Percentiles rank a stretch among this genome's conserved stretches.
These are phyloP conservation scores for Prinsepia uniflora DNA, from an alignment of 306 rosid genomes.

Conservation along the genomic window DNA sequence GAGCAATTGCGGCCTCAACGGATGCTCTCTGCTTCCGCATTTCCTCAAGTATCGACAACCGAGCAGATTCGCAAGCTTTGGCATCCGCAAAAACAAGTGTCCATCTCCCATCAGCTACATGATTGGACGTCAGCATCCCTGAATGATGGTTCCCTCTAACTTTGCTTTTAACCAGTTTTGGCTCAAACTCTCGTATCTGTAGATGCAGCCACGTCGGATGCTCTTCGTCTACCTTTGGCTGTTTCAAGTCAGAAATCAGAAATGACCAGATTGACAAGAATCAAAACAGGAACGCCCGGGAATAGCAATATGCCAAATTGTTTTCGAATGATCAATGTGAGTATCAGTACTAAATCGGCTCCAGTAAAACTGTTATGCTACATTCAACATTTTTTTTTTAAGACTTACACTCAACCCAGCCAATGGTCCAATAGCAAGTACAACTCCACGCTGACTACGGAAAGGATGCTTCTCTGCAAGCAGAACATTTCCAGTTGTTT, in stretches of 20 bases:
- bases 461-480: conserved; percentile 85
- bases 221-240: conserved; percentile 61
- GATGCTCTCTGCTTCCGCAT: conserved; percentile 64
- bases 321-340: background rate
- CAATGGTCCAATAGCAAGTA: conserved; percentile 77
- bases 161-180: conserved; percentile 35
- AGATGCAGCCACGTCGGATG: conserved; percentile 82
- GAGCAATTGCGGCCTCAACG: conserved; percentile 51
- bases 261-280: background rate
- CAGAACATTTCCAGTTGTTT: conserved; percentile 56
- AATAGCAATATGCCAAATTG: conserved; percentile 1
- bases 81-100: conserved; percentile 65
- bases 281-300: conserved; percentile 6
- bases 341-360: background rate
- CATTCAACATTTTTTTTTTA: background rate
- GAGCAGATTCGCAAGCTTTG: conserved; percentile 64
- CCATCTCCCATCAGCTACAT: conserved; percentile 69
- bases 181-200: conserved; percentile 63
- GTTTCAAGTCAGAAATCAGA: conserved; percentile 28
- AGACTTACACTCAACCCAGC: conserved; percentile 70
- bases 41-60: conserved; percentile 45
- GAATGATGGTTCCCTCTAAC: conserved; percentile 30
- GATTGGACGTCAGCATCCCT: conserved; percentile 25
- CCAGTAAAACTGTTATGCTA: background rate
- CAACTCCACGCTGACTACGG: conserved; percentile 73